phyloP scores from a whole-genome alignment of 768 basidiomycete species.

The Kondoa subrosea region DNA sequence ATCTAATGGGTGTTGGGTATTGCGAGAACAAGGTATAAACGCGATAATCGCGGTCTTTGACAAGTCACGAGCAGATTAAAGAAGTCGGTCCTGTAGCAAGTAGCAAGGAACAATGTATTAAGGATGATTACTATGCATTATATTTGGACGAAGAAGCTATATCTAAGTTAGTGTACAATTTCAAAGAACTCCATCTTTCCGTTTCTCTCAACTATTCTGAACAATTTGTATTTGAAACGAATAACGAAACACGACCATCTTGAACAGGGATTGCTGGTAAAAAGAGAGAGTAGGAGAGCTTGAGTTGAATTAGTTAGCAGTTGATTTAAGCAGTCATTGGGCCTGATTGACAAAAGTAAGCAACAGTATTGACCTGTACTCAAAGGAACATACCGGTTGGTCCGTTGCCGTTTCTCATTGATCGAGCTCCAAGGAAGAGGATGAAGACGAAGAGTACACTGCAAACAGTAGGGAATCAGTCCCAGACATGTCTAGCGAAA shows the following conservation, averaged over 20 bases:
- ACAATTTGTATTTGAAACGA: no score
- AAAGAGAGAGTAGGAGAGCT: no score
- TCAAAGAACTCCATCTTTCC: no score
- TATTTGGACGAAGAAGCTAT: no score
- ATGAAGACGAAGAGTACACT: slow-evolving; percentile 3
- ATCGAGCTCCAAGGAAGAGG: slow-evolving; percentile 1
- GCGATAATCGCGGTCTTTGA: background rate
- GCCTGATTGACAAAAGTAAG: background rate
- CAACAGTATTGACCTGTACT: background rate
- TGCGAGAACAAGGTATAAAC: background rate
- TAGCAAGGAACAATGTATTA: no score
- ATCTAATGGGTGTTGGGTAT: background rate
- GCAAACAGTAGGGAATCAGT: background rate
- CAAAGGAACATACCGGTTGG: background rate
- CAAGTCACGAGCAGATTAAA: background rate
- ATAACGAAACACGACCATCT: background rate
- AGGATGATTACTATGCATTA: no score
- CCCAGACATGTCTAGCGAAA: background rate
- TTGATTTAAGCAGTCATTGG: background rate
- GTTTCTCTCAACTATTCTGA: no score
- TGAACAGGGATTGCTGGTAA: background rate
- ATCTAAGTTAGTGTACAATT: no score
- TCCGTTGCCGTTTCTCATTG: slow-evolving; percentile 2
- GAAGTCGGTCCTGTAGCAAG: no score
- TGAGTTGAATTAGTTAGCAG: no score